Conservation (phyloP, 352 stramenopile genomes). For the Globisporangium heterothallicum region DNA sequence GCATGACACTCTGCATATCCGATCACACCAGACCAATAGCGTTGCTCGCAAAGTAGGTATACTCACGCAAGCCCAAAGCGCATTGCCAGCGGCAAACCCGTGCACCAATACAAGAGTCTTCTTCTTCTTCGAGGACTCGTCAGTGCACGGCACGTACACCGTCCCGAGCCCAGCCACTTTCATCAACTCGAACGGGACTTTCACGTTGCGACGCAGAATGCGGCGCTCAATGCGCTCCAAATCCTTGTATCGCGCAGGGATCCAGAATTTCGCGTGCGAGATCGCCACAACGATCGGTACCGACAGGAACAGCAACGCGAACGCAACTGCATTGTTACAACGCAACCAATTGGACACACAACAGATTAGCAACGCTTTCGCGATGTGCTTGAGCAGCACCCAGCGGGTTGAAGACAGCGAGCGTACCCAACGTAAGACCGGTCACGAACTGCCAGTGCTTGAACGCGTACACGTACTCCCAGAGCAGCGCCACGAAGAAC, state of each 20-base stretch:
- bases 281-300: conserved; percentile 27
- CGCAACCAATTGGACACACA: too few species aligned
- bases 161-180: conserved; percentile 61
- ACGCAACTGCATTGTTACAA: too few species aligned
- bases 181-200: conserved; percentile 33
- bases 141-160: conserved; percentile 47
- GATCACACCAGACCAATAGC: not conserved
- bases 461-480: conserved; percentile 18
- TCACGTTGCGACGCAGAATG: conserved; percentile 37
- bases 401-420: not conserved
- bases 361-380: too few species aligned
- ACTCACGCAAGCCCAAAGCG: conserved; percentile 60
- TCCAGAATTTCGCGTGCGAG: conserved; percentile 36
- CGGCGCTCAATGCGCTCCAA: conserved; percentile 43
- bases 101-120: conserved; percentile 57
- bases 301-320: conserved; percentile 28
- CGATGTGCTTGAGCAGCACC: not conserved
- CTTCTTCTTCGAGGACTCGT: conserved; percentile 13
- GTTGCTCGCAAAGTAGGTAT: not conserved
- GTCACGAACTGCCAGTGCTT: conserved; percentile 29
- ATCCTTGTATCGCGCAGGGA: conserved; percentile 40
- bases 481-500: conserved; percentile 26
- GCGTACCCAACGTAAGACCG: conserved; percentile 28
- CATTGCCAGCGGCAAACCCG: conserved; percentile 59
- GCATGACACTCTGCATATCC: not conserved